Conservation (phyloP, 1,284 basidiomycete species). For the Moesziomyces aphidis region DNA sequence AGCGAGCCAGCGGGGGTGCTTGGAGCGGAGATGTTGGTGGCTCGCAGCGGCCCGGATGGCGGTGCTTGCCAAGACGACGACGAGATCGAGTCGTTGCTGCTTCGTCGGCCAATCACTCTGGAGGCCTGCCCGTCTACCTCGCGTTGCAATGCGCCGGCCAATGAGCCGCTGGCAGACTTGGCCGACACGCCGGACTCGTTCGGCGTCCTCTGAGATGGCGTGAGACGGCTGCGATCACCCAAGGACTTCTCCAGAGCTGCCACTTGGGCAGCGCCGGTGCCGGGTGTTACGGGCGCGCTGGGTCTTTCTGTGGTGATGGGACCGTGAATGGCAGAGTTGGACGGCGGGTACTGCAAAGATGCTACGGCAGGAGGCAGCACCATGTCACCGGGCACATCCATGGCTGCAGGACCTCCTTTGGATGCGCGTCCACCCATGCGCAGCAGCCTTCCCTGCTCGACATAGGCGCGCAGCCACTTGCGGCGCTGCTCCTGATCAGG, state of each 20-base stretch:
- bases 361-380: constrained; percentile 46
- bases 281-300: constrained; percentile 35
- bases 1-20: constrained; percentile 32
- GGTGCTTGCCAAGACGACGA: constrained; percentile 47
- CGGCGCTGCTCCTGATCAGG: constrained; percentile 55
- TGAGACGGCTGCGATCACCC: constrained; percentile 28
- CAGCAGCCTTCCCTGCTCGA: constrained; percentile 61
- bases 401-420: constrained; percentile 24
- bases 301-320: constrained; percentile 36
- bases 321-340: constrained; percentile 23
- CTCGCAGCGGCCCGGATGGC: constrained; percentile 21
- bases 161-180: constrained; percentile 2
- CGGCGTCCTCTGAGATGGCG: constrained; percentile 25
- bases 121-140: not conserved
- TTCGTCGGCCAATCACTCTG: constrained; percentile 4
- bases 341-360: constrained; percentile 22
- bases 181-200: constrained; percentile 9
- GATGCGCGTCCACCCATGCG: constrained; percentile 47
- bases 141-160: constrained; percentile 1
- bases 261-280: constrained; percentile 39
- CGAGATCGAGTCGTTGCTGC: constrained; percentile 44
- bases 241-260: constrained; percentile 42
- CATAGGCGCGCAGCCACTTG: constrained; percentile 65
- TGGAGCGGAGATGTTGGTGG: constrained; percentile 21
- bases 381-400: constrained; percentile 43